Evolutionary conservation across 2,329 filamentous ascomycete genomes (phyloP).

Genomic region (Clonostachys rhizophaga): DNA sequence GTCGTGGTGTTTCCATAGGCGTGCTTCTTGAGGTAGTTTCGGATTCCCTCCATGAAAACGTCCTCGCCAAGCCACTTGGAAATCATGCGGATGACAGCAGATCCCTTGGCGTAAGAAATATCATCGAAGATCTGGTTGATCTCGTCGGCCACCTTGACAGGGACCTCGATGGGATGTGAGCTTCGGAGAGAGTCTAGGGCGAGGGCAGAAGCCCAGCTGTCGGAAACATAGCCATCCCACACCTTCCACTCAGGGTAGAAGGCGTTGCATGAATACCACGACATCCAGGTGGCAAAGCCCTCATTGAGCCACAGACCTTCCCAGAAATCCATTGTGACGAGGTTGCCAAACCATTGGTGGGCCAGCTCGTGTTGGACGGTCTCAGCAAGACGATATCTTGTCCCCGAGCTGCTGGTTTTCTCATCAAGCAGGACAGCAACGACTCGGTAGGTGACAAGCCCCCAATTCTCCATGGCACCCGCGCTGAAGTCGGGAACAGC

Average conservation of each 20-base stretch:
- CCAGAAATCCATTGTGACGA: slow-evolving; percentile 98
- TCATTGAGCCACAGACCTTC: slow-evolving; percentile 92
- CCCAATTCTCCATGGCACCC: slow-evolving; percentile 95
- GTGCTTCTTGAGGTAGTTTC: slow-evolving; percentile 85
- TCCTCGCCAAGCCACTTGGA: slow-evolving; percentile 87
- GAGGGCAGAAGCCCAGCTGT: slow-evolving; percentile 89
- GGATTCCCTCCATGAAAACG: slow-evolving; percentile 85
- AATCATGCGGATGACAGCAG: slow-evolving; percentile 94
- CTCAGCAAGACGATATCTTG: slow-evolving; percentile 91
- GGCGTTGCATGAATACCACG: slow-evolving; percentile 87
- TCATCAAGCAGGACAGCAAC: slow-evolving; percentile 94
- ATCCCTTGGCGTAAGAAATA: slow-evolving; percentile 95
- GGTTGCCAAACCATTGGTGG: slow-evolving; percentile 93
- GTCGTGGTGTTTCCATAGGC: slow-evolving; percentile 89
- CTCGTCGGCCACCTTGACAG: slow-evolving; percentile 87
- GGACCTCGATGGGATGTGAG: slow-evolving; percentile 94
- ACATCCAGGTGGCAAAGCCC: slow-evolving; percentile 97
- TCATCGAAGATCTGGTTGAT: slow-evolving; percentile 97
- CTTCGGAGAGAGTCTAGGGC: slow-evolving; percentile 83
- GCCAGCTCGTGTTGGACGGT: slow-evolving; percentile 97
- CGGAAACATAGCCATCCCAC: slow-evolving; percentile 95
- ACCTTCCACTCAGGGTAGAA: slow-evolving; percentile 97
- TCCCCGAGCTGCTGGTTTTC: slow-evolving; percentile 81
- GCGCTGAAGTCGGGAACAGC: slow-evolving; percentile 89
- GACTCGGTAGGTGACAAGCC: slow-evolving; percentile 90